Base-by-base conservation (phyloP, 2,329 filamentous ascomycete genomes). In the Fusarium stilboides region DNA sequence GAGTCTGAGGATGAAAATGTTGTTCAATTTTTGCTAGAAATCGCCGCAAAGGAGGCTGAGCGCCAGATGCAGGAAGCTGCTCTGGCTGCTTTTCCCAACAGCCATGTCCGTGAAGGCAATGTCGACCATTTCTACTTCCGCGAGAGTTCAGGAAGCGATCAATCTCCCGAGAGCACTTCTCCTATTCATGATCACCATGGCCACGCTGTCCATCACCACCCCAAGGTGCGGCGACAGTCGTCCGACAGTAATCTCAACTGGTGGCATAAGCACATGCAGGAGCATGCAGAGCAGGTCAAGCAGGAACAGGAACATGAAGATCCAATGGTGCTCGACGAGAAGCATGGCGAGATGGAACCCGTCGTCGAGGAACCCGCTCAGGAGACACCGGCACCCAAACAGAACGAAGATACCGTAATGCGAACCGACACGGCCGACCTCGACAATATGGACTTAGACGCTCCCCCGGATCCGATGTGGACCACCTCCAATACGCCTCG, bases 181-280 rank as follows among this genome's bases (percentile, higher is more conserved):
- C 75, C 75, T 2, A 59, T 74, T n/a, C 70, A 74, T 15, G 70
- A 75, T 20, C 70, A 51, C 46, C 68, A 72, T 57, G 64, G 77
- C 51, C 78, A 80, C 42, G 60, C 46, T 13, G 57, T 52, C 22
- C 52, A 65, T n/a, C 62, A 55, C 22, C 68, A 68, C 34, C 57
- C 65, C 17, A 64, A 59, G 43, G 45, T 77, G 26, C 83, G 87
- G 60, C 85, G 88, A 40, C 88, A 90, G 74, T 89, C 88, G 46
- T 90, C 88, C 3, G 86, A 88, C 50, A 84, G 89, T 71, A 86
- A 87, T 52, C 83, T 90, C 72, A 85, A 86, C 53, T 95, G 92
- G 90, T 93, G 94, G 76, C 85, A 96, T 75, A 87, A 90, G 73
- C 91, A 94, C 72, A 92, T 96, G 91, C 91, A 93, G 71, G 87